A percentile compares a stretch with the other conserved stretches of the same genome.
Conservation (phyloP, 2,329 filamentous ascomycete genomes). For the Penicillium fuscoglaucum region DNA sequence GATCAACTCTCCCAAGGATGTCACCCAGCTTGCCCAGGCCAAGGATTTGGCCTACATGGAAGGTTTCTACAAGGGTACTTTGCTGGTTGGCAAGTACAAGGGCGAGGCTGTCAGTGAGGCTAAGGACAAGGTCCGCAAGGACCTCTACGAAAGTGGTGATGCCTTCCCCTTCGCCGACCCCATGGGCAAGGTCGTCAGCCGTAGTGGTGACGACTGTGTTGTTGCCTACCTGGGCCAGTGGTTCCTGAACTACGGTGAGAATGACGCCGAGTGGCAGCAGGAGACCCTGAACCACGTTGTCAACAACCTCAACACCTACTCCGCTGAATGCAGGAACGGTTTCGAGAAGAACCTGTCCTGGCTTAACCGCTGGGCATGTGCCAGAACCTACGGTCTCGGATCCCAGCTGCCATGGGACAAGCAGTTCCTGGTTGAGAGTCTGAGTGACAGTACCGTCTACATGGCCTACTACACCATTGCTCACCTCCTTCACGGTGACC, state of each 20-base stretch:
- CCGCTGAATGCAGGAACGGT: constrained; percentile 70
- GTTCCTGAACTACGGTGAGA: constrained; percentile 96
- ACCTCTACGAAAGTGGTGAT: constrained; percentile 72
- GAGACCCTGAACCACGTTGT: constrained; percentile 71
- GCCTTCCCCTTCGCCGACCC: constrained; percentile 95
- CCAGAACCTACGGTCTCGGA: constrained; percentile 85
- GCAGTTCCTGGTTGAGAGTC: constrained; percentile 84
- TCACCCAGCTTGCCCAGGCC: constrained; percentile 83
- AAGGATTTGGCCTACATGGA: constrained; percentile 98
- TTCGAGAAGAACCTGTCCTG: constrained; percentile 87
- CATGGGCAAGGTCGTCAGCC: constrained; percentile 81
- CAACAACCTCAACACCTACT: constrained; percentile 76
- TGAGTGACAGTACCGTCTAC: constrained; percentile 92
- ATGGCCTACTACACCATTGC: constrained; percentile 63
- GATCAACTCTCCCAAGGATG: constrained; percentile 94
- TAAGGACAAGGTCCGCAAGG: constrained; percentile 78
- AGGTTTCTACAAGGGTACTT: constrained; percentile 91
- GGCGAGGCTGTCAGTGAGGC: constrained; percentile 83
- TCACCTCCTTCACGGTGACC: constrained; percentile 73
- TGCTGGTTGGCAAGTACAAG: constrained; percentile 84
- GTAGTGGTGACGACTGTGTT: constrained; percentile 90
- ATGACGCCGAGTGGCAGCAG: constrained; percentile 74
- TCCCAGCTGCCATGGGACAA: constrained; percentile 94
- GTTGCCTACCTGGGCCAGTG: constrained; percentile 93
- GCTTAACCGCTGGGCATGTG: constrained; percentile 95